Percentiles rank a stretch among this genome's conserved stretches.
phyloP scores from a whole-genome alignment of 805 yeast species.

The Lipomyces orientalis region DNA sequence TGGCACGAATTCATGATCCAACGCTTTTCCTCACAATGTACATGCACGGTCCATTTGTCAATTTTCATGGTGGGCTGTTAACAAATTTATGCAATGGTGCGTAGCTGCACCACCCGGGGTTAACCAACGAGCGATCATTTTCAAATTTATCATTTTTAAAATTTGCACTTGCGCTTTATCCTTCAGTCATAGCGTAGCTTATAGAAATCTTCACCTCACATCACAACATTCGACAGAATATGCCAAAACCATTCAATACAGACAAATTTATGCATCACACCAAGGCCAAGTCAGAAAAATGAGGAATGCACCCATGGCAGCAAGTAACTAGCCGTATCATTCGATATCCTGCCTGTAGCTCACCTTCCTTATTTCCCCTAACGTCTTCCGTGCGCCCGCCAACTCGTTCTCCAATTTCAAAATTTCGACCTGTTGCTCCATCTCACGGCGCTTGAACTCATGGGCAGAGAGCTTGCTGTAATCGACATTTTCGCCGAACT shows the following conservation, averaged over 20 bases:
- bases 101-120: no score
- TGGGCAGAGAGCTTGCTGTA: slow-evolving; percentile 71
- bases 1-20: no score
- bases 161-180: no score
- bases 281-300: not conserved
- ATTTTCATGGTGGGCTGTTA: no score
- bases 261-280: not conserved
- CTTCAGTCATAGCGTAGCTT: no score
- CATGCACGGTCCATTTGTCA: no score
- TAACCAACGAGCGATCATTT: no score
- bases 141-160: no score
- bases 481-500: slow-evolving; percentile 54
- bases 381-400: slow-evolving; percentile 71
- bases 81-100: no score
- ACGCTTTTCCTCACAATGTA: no score
- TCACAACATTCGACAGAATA: not conserved
- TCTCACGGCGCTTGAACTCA: slow-evolving; percentile 82
- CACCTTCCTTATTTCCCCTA: slow-evolving; percentile 82
- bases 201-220: no score
- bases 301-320: not conserved
- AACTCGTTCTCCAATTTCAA: slow-evolving; percentile 79
- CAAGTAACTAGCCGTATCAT: not conserved
- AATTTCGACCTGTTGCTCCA: slow-evolving; percentile 93
- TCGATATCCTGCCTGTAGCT: slow-evolving; percentile 68
- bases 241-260: not conserved